Conservation (phyloP, 2,329 filamentous ascomycete species). For the Proliferodiscus dingleyae region DNA sequence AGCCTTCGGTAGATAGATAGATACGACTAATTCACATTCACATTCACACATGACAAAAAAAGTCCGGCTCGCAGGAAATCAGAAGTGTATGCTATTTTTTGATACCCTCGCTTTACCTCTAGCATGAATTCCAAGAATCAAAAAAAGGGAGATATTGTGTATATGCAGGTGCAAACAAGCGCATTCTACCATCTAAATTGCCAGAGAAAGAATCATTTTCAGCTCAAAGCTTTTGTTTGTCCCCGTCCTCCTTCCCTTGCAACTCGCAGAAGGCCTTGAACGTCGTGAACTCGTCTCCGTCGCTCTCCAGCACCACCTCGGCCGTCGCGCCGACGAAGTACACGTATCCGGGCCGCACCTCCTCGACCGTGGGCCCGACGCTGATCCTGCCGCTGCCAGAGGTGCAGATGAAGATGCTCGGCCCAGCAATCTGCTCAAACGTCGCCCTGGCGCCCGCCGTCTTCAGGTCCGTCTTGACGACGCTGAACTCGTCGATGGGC, state of each 20-base stretch:
- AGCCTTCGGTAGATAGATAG: too few species aligned
- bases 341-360: constrained; percentile 67
- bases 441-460: constrained; percentile 72
- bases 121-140: too few species aligned
- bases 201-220: too few species aligned
- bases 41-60: too few species aligned
- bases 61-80: too few species aligned
- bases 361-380: constrained; percentile 75
- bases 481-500: constrained; percentile 92
- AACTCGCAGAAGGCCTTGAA: constrained; percentile 96
- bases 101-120: too few species aligned
- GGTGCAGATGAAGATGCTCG: constrained; percentile 91
- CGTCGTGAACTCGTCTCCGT: constrained; percentile 70
- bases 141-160: too few species aligned
- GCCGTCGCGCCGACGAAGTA: constrained; percentile 87
- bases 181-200: too few species aligned
- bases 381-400: constrained; percentile 75
- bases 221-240: too few species aligned
- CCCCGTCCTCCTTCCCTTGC: constrained; percentile 42
- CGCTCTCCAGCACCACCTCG: constrained; percentile 71
- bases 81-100: too few species aligned
- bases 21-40: too few species aligned
- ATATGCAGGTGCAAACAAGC: too few species aligned
- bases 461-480: constrained; percentile 74
- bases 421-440: constrained; percentile 81